Evolutionary conservation across 495 filamentous ascomycete species (phyloP).

Genomic region (Articulospora tetracladia): DNA sequence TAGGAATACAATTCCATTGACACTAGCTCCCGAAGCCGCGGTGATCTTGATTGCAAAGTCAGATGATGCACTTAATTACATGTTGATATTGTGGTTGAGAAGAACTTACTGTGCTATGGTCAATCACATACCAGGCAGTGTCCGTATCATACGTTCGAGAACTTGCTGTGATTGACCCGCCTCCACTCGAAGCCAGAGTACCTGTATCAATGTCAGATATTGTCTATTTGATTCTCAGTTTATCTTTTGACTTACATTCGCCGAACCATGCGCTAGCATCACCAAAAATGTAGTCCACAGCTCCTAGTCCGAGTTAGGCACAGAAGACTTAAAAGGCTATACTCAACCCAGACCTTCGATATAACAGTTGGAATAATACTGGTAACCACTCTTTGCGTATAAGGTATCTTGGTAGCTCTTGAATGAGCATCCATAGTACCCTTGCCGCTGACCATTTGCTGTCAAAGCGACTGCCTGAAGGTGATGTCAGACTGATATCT

Average conservation of each 20-base stretch:
- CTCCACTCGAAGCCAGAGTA: conserved; percentile 24
- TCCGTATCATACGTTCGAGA: conserved; percentile 46
- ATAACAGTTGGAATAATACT: conserved; percentile 39
- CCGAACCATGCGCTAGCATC: conserved; percentile 64
- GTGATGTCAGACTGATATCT: conserved; percentile 11
- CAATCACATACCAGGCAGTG: conserved; percentile 57
- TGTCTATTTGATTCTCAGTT: background rate
- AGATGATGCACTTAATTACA: background rate
- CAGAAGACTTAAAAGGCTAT: background rate
- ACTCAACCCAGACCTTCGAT: conserved; percentile 32
- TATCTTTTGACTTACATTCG: conserved; percentile 33
- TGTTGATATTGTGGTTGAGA: background rate
- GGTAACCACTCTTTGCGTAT: conserved; percentile 39
- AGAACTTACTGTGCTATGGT: conserved; percentile 35
- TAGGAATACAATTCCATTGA: conserved; percentile 52
- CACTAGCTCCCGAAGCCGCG: conserved; percentile 14
- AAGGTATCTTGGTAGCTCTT: conserved; percentile 47
- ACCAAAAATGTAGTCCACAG: conserved; percentile 53
- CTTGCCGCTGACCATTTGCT: conserved; percentile 29
- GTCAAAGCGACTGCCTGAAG: conserved; percentile 42
- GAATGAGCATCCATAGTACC: conserved; percentile 40
- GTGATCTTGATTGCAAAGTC: conserved; percentile 14
- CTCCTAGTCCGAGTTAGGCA: conserved; percentile 1
- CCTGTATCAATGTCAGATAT: background rate
- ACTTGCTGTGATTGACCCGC: conserved; percentile 55